Evolutionary conservation across 108 stramenopile genomes (phyloP).

Genomic region (Cyclotella sp.): DNA sequence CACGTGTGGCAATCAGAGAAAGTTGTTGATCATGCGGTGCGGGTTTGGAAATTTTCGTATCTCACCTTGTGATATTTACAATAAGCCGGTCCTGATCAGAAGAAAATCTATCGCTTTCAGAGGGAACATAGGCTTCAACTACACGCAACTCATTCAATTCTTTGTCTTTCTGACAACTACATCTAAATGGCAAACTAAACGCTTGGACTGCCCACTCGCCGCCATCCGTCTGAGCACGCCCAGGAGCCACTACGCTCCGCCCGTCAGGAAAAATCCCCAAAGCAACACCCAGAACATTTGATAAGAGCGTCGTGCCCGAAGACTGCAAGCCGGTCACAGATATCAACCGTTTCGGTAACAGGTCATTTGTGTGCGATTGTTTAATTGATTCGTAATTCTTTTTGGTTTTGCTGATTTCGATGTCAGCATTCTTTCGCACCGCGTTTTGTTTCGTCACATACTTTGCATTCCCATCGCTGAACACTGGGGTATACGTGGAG

Average conservation of each 20-base stretch:
- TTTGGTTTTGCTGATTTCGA: not conserved
- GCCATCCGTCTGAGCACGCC: slow-evolving; percentile 8
- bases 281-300: slow-evolving; percentile 30
- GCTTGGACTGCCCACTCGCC: slow-evolving; percentile 30
- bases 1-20: too few species aligned
- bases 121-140: slow-evolving; percentile 19
- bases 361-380: slow-evolving; percentile 5
- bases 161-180: not conserved
- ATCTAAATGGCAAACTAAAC: slow-evolving; percentile 13
- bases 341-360: slow-evolving; percentile 35
- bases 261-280: slow-evolving; percentile 22
- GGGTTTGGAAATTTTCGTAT: slow-evolving; percentile 5
- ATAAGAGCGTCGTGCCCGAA: slow-evolving; percentile 42
- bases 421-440: not conserved
- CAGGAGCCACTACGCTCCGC: slow-evolving; percentile 6
- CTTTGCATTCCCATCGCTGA: slow-evolving; percentile 40
- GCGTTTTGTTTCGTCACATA: slow-evolving; percentile 13
- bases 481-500: slow-evolving; percentile 37
- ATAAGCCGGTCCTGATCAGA: slow-evolving; percentile 23
- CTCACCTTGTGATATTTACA: slow-evolving; percentile 34
- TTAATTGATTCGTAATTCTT: not conserved
- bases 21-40: not conserved
- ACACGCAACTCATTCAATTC: not conserved
- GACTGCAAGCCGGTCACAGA: slow-evolving; percentile 45
- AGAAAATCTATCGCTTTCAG: slow-evolving; percentile 10